phyloP scores from a whole-genome alignment of 192 early-diverging fungal genomes.

The Podochytrium sp. region DNA sequence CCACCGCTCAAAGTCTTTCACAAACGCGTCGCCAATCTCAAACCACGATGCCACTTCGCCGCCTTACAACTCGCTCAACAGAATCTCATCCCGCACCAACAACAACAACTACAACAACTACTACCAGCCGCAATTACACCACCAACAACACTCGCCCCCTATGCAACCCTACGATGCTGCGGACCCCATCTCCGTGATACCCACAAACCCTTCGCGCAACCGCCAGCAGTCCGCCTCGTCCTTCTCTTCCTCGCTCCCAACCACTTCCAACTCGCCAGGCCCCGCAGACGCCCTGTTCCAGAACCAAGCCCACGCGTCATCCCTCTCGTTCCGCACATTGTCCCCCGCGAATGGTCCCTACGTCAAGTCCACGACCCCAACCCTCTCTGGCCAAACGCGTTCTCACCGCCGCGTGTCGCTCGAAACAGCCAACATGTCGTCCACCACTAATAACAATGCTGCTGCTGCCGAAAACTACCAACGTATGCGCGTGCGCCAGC shows the following conservation, averaged over 20 bases:
- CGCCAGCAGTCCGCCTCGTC: neutral
- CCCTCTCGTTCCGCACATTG: neutral
- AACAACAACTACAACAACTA: no score
- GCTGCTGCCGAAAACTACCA: neutral
- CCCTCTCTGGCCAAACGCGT: neutral
- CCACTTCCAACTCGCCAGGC: neutral
- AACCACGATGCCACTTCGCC: neutral
- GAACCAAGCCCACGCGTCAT: neutral
- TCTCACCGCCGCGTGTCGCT: neutral
- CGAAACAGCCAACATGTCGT: neutral
- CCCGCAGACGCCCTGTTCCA: neutral
- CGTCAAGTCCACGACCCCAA: neutral
- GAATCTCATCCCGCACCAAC: conserved; percentile 7
- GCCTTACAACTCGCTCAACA: neutral
- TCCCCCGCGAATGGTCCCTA: neutral
- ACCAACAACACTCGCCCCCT: conserved; percentile 3
- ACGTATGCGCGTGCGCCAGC: neutral
- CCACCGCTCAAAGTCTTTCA: conserved; percentile 20
- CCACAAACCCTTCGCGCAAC: neutral
- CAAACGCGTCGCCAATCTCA: neutral
- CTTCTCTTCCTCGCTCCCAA: neutral
- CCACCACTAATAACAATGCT: neutral
- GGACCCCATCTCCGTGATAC: conserved; percentile 1
- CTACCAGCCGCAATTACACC: neutral
- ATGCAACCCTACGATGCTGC: neutral